Evolutionary conservation across 106 monocot genomes (phyloP).

Genomic region (Allium sativum): DNA sequence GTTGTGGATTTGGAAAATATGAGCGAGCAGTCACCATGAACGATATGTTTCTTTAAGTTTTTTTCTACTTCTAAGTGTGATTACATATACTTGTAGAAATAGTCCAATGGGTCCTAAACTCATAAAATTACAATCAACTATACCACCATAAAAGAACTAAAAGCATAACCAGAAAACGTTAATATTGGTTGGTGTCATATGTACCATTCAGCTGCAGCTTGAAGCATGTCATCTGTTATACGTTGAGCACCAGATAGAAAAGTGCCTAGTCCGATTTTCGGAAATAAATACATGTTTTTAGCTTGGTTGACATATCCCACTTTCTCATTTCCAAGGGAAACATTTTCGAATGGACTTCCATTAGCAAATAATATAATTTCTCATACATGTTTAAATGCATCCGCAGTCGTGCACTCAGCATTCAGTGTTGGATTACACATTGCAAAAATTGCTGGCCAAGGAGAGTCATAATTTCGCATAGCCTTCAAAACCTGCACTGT

Average conservation of each 20-base stretch:
- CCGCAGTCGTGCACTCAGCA: constrained; percentile 85
- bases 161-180: not conserved
- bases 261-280: constrained; percentile 93
- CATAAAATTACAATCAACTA: no score
- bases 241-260: constrained; percentile 87
- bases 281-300: constrained; percentile 99
- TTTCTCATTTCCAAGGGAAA: constrained; percentile 75
- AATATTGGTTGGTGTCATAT: no score
- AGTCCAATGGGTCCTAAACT: no score
- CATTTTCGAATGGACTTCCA: constrained; percentile 93
- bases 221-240: constrained; percentile 94
- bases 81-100: no score
- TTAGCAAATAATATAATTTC: constrained; percentile 94
- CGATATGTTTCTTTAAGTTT: no score
- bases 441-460: constrained; percentile 89
- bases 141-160: no score
- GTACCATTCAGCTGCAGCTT: constrained; percentile 98
- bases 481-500: constrained; percentile 91
- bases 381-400: constrained; percentile 89
- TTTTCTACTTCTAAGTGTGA: no score
- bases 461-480: constrained; percentile 74
- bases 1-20: no score
- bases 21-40: no score
- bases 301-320: constrained; percentile 91
- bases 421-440: constrained; percentile 99